These are phyloP conservation scores for Fusarium sp. DNA, from an alignment of 2,329 filamentous ascomycete genomes.

Conservation along the genomic window DNA sequence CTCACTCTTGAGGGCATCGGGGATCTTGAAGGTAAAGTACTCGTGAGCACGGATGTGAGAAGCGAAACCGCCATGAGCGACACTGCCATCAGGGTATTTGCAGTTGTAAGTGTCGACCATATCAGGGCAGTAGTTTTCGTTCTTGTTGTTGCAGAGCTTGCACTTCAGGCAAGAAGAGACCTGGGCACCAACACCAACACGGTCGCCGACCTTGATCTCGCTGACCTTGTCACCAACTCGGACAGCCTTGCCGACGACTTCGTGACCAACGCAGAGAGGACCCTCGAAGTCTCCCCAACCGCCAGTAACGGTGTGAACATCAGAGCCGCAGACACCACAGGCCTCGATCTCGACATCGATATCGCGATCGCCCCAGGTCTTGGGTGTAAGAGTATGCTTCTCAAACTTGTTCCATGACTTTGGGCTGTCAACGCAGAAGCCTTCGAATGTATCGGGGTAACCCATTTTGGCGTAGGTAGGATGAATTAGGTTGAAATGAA, in stretches of 20 bases:
- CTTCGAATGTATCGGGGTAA: slow-evolving; percentile 58
- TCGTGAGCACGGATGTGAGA: slow-evolving; percentile 62
- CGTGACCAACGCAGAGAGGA: slow-evolving; percentile 70
- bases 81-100: slow-evolving; percentile 67
- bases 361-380: slow-evolving; percentile 73
- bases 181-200: slow-evolving; percentile 59
- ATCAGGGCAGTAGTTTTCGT: slow-evolving; percentile 71
- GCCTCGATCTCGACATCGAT: slow-evolving; percentile 74
- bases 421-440: slow-evolving; percentile 57
- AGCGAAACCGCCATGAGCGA: slow-evolving; percentile 73
- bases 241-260: slow-evolving; percentile 70
- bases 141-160: slow-evolving; percentile 58
- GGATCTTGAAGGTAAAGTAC: slow-evolving; percentile 70
- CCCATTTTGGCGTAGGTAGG: slow-evolving; percentile 49
- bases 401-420: slow-evolving; percentile 57
- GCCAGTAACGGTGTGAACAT: slow-evolving; percentile 62
- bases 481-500: background rate
- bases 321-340: slow-evolving; percentile 74
- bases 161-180: slow-evolving; percentile 48
- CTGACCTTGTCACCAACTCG: slow-evolving; percentile 62
- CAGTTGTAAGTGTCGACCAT: slow-evolving; percentile 67
- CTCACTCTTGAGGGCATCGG: slow-evolving; percentile 61
- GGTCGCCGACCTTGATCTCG: slow-evolving; percentile 70
- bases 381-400: slow-evolving; percentile 61
- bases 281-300: slow-evolving; percentile 59